These are phyloP conservation scores for Leccinellum luteum DNA, from an alignment of 768 basidiomycete genomes.

Conservation along the genomic window DNA sequence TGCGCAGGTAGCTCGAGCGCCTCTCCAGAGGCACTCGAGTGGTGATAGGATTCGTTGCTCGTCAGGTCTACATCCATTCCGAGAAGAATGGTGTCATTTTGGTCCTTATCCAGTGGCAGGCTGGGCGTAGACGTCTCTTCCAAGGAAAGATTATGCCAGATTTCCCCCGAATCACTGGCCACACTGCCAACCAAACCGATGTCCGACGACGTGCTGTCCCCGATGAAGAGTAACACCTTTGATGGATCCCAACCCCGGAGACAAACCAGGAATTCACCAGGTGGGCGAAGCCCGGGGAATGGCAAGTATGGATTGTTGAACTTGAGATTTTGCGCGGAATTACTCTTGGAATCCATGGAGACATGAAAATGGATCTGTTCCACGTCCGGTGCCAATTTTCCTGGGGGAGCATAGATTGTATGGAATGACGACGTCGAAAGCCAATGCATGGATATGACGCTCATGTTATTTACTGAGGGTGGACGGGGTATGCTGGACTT, in stretches of 20 bases:
- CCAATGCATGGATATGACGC: conserved; percentile 61
- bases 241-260: conserved; percentile 46
- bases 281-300: conserved; percentile 44
- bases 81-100: conserved; percentile 68
- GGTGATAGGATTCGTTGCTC: conserved; percentile 37
- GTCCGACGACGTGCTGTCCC: conserved; percentile 51
- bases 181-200: conserved; percentile 44
- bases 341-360: conserved; percentile 41
- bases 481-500: conserved; percentile 60
- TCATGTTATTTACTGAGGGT: conserved; percentile 44
- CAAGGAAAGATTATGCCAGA: conserved; percentile 44
- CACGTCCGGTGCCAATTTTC: conserved; percentile 34
- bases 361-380: conserved; percentile 43
- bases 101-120: conserved; percentile 65
- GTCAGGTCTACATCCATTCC: conserved; percentile 69
- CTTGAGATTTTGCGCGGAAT: conserved; percentile 36
- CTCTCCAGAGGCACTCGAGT: conserved; percentile 42
- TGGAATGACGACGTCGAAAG: conserved; percentile 68
- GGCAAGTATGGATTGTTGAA: conserved; percentile 42
- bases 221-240: conserved; percentile 41
- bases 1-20: conserved; percentile 42
- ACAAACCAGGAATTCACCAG: conserved; percentile 40
- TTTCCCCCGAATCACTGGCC: conserved; percentile 28
- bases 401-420: conserved; percentile 55
- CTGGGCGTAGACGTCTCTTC: conserved; percentile 53